These are phyloP conservation scores for Forsythia suspensa DNA, from an alignment of 257 asterid genomes.

Conservation along the genomic window DNA sequence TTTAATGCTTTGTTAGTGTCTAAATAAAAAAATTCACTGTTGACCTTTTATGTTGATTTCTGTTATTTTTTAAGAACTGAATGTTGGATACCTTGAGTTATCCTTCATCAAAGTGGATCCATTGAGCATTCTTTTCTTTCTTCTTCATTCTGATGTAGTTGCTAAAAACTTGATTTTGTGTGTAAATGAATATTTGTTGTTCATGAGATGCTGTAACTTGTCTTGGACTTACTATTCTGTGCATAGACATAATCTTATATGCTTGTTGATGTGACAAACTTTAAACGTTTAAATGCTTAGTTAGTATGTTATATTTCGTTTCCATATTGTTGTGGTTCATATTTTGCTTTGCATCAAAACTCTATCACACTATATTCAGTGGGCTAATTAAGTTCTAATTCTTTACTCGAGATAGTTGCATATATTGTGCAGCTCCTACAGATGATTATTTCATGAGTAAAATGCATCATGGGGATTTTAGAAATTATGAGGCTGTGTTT, in stretches of 20 bases:
- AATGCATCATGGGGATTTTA: not conserved
- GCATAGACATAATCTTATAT: not conserved
- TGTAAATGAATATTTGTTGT: too few relatives aligned
- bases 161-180: too few relatives aligned
- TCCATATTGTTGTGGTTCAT: not conserved
- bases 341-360: not conserved
- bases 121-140: too few relatives aligned
- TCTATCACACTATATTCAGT: not conserved
- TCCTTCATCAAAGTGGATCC: too few relatives aligned
- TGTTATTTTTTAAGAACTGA: too few relatives aligned
- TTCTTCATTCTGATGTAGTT: too few relatives aligned
- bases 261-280: not conserved
- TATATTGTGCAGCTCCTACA: not conserved
- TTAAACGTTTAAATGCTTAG: not conserved
- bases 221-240: not conserved
- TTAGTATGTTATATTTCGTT: not conserved
- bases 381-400: not conserved
- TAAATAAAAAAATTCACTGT: too few relatives aligned
- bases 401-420: not conserved
- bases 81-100: too few relatives aligned
- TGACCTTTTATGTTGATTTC: too few relatives aligned
- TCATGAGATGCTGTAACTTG: too few relatives aligned
- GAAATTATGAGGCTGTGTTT: not conserved
- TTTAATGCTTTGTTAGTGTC: too few relatives aligned
- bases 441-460: not conserved